Evolutionary conservation across 225 moss, liverwort and hornwort species (phyloP).

Genomic region (Physcomitrellopsis africana): DNA sequence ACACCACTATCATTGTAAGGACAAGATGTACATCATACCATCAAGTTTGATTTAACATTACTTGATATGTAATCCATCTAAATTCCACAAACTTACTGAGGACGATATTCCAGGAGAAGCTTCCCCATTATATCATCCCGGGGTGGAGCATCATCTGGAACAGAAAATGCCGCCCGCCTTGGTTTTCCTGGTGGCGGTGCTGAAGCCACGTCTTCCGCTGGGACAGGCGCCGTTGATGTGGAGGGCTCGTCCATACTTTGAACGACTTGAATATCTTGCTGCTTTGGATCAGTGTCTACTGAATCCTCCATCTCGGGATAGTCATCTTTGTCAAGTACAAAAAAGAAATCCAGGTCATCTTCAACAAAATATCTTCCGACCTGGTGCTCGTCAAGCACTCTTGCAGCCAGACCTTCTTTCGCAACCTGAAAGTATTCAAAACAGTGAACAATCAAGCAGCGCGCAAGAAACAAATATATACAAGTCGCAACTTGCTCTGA

Average conservation of each 20-base stretch:
- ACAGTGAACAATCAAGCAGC: neutral
- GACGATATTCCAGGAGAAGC: constrained; percentile 75
- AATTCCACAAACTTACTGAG: constrained; percentile 53
- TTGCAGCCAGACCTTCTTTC: constrained; percentile 95
- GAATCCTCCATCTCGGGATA: constrained; percentile 43
- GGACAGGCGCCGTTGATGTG: constrained; percentile 23
- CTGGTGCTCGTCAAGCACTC: constrained; percentile 92
- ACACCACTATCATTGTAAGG: neutral
- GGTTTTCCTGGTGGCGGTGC: constrained; percentile 43
- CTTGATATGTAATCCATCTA: neutral
- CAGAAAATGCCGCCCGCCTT: constrained; percentile 66
- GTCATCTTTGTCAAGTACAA: constrained; percentile 72
- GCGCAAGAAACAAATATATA: neutral
- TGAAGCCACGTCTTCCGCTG: constrained; percentile 19
- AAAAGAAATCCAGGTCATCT: constrained; percentile 80
- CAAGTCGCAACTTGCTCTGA: neutral
- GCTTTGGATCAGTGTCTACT: constrained; percentile 28
- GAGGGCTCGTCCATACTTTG: constrained; percentile 24
- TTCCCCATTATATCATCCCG: constrained; percentile 85
- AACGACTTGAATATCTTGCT: neutral
- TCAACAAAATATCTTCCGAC: constrained; percentile 76
- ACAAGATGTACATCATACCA: too few species aligned
- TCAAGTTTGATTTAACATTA: neutral
- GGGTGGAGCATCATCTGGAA: constrained; percentile 81
- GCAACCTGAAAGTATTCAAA: constrained; percentile 67